phyloP scores from a whole-genome alignment of 1,139 yeast species.

The Taphrina communis region DNA sequence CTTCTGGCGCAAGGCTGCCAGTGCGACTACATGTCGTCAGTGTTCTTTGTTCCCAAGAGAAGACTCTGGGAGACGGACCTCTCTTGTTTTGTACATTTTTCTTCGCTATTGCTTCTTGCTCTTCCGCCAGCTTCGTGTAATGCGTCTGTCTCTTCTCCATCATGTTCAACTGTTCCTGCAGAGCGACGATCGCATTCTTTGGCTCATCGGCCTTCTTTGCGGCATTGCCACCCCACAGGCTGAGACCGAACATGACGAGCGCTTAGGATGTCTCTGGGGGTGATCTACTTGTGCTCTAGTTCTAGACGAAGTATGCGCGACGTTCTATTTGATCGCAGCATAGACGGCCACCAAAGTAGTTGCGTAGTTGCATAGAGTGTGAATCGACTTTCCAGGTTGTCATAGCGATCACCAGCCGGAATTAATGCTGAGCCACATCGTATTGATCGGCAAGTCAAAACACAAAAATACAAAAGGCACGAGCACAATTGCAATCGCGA shows the following conservation, averaged over 20 bases:
- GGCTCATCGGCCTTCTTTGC: constrained; percentile 82
- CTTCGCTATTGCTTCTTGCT: constrained; percentile 81
- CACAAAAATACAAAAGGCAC: too few relatives aligned
- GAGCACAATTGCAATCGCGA: too few relatives aligned
- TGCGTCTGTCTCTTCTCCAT: constrained; percentile 82
- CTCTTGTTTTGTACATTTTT: constrained; percentile 72
- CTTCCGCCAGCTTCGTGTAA: constrained; percentile 79
- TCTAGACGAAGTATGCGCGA: not conserved
- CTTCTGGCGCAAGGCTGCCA: constrained; percentile 85
- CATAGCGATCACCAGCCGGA: constrained; percentile 4
- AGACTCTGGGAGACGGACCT: constrained; percentile 48
- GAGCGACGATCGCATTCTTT: constrained; percentile 87
- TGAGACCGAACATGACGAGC: constrained; percentile 1
- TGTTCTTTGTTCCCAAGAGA: not conserved
- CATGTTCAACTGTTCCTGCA: constrained; percentile 87
- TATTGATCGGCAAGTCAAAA: not conserved
- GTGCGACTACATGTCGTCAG: constrained; percentile 59
- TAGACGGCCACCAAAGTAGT: too few relatives aligned
- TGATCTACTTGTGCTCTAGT: too few relatives aligned
- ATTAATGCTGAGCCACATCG: not conserved
- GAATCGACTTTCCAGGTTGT: too few relatives aligned
- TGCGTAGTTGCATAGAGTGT: too few relatives aligned
- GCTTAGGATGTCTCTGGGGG: not conserved
- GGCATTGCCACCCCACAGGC: constrained; percentile 69
- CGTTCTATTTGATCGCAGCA: not conserved